phyloP scores from a whole-genome alignment of 129 eudicot species.

The Pulicaria dysenterica region DNA sequence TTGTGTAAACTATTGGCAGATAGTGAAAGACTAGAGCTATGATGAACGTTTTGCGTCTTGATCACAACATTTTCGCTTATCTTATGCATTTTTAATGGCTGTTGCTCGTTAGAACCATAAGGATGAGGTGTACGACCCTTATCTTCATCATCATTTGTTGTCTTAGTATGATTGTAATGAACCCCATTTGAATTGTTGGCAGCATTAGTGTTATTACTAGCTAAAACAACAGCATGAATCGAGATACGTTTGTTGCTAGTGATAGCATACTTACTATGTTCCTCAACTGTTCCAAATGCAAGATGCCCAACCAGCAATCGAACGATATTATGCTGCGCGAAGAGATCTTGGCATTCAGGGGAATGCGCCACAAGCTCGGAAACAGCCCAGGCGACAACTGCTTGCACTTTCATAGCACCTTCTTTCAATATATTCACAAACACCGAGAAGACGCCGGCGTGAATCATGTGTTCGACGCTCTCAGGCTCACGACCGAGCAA shows the following conservation, averaged over 20 bases:
- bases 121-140: constrained; percentile 31
- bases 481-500: constrained; percentile 46
- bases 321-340: constrained; percentile 39
- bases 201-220: constrained; percentile 29
- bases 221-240: constrained; percentile 42
- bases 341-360: constrained; percentile 38
- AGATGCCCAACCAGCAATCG: constrained; percentile 45
- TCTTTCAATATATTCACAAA: constrained; percentile 46
- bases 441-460: constrained; percentile 44
- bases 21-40: constrained; percentile 10
- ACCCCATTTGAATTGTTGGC: neutral
- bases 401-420: constrained; percentile 48
- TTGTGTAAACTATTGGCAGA: constrained; percentile 24
- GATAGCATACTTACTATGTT: constrained; percentile 49
- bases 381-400: constrained; percentile 55
- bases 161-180: neutral
- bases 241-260: constrained; percentile 37
- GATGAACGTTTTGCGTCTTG: constrained; percentile 34
- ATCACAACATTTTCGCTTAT: neutral
- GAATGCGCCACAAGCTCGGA: constrained; percentile 41
- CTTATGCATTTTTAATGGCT: constrained; percentile 32
- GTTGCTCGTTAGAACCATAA: constrained; percentile 25
- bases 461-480: constrained; percentile 45
- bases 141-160: constrained; percentile 28
- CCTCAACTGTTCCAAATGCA: constrained; percentile 46